Conservation (phyloP, 2,329 filamentous ascomycete species). For the Fusarium tuaranense region DNA sequence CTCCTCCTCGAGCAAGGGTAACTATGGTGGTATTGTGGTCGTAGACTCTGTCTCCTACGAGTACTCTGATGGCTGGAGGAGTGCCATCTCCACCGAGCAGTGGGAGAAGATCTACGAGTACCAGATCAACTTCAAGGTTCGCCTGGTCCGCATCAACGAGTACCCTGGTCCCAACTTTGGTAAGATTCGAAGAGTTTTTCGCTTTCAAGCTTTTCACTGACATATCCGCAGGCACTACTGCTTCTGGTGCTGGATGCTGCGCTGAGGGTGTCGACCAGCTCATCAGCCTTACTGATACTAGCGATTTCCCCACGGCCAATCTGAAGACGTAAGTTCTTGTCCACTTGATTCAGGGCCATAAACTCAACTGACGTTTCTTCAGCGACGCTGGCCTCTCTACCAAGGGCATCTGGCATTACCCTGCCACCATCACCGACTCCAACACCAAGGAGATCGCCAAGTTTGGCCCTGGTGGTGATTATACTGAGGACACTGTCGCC, state of each 20-base stretch:
- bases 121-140: slow-evolving; percentile 25
- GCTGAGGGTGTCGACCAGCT: slow-evolving; percentile 8
- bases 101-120: slow-evolving; percentile 27
- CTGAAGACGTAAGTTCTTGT: slow-evolving; percentile 17
- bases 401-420: slow-evolving; percentile 30
- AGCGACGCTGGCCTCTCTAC: slow-evolving; percentile 28
- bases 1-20: slow-evolving; percentile 9
- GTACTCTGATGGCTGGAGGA: slow-evolving; percentile 25
- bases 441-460: slow-evolving; percentile 27
- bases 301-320: slow-evolving; percentile 30
- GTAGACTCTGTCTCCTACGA: slow-evolving; percentile 27
- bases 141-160: slow-evolving; percentile 35
- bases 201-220: background rate
- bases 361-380: background rate
- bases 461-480: slow-evolving; percentile 22
- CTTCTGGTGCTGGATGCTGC: background rate
- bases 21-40: slow-evolving; percentile 27
- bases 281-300: slow-evolving; percentile 25
- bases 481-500: slow-evolving; percentile 24
- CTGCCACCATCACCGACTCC: slow-evolving; percentile 21
- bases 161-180: slow-evolving; percentile 24
- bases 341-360: background rate
- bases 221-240: background rate
- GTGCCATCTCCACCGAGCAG: slow-evolving; percentile 22
- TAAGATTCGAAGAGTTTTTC: background rate